Percentiles rank a stretch among this genome's conserved stretches.
These are phyloP conservation scores for Nosema granulosis DNA, from an alignment of 371 early-diverging fungal genomes.

Conservation along the genomic window DNA sequence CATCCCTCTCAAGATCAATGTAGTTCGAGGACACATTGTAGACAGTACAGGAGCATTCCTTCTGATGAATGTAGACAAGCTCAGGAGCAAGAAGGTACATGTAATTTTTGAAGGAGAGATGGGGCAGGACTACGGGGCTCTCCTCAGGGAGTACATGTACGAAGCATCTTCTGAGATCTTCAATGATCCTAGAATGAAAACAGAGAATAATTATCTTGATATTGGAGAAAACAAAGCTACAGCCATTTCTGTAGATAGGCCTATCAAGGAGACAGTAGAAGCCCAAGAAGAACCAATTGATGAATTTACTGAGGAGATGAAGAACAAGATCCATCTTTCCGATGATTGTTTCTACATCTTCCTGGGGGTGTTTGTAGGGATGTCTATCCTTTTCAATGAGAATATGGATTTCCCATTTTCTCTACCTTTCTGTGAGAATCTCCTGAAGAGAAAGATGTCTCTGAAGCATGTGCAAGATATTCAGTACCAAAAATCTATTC, in stretches of 20 bases:
- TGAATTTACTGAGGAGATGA: not conserved
- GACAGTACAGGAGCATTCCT: not conserved
- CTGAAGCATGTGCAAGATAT: slow-evolving; percentile 42
- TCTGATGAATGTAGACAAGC: not conserved
- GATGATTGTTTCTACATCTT: slow-evolving; percentile 41
- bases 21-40: not conserved
- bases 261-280: slow-evolving; percentile 6
- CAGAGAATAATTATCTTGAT: slow-evolving; percentile 24
- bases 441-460: slow-evolving; percentile 37
- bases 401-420: slow-evolving; percentile 32
- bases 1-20: not conserved
- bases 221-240: not conserved
- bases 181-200: slow-evolving; percentile 27
- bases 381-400: slow-evolving; percentile 5
- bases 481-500: slow-evolving; percentile 15
- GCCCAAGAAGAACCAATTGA: not conserved
- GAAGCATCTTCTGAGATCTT: slow-evolving; percentile 16
- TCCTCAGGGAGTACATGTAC: slow-evolving; percentile 49
- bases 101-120: slow-evolving; percentile 45
- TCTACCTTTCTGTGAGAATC: slow-evolving; percentile 52
- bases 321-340: not conserved
- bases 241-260: not conserved
- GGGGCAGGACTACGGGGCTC: slow-evolving; percentile 56
- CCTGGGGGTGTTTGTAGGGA: slow-evolving; percentile 45
- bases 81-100: slow-evolving; percentile 1